These are phyloP conservation scores for Citrus inodora DNA, from an alignment of 345 rosid genomes.

Conservation along the genomic window DNA sequence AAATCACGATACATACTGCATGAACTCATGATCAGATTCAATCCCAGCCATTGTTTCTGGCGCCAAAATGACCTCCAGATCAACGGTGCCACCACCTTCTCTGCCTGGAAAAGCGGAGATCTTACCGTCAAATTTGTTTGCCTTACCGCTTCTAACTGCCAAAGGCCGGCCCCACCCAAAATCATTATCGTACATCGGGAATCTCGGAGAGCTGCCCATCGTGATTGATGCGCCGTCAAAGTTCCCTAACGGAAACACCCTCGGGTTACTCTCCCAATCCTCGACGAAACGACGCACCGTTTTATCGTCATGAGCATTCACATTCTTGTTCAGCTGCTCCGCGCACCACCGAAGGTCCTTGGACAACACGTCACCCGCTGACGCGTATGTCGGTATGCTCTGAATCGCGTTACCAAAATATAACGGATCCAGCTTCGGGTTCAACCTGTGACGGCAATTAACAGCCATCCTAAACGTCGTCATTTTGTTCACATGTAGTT, in stretches of 20 bases:
- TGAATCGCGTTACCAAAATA: conserved; percentile 97
- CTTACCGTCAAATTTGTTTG: conserved; percentile 95
- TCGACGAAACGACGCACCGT: conserved; percentile 42
- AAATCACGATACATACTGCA: conserved; percentile 45
- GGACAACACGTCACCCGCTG: conserved; percentile 64
- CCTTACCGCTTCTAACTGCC: conserved; percentile 81
- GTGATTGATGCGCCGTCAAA: conserved; percentile 76
- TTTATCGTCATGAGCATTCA: conserved; percentile 51
- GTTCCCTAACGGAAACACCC: conserved; percentile 90
- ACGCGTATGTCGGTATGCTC: conserved; percentile 72
- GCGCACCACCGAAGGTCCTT: conserved; percentile 85
- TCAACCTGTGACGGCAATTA: conserved; percentile 71
- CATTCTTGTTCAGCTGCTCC: conserved; percentile 57
- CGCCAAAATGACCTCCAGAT: conserved; percentile 75
- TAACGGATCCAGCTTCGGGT: conserved; percentile 57
- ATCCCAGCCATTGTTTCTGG: conserved; percentile 84
- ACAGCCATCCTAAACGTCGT: conserved; percentile 96
- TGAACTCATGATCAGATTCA: conserved; percentile 71
- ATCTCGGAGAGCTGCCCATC: conserved; percentile 92
- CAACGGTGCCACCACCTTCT: conserved; percentile 72
- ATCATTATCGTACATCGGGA: conserved; percentile 93
- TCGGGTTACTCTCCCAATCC: conserved; percentile 75
- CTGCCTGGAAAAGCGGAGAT: conserved; percentile 94
- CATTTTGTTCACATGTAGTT: conserved; percentile 40
- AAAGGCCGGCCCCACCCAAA: conserved; percentile 95